A percentile compares a stretch with the other conserved stretches of the same genome.
These are phyloP conservation scores for Annulohypoxylon truncatum DNA, from an alignment of 2,329 filamentous ascomycete genomes.

Conservation along the genomic window DNA sequence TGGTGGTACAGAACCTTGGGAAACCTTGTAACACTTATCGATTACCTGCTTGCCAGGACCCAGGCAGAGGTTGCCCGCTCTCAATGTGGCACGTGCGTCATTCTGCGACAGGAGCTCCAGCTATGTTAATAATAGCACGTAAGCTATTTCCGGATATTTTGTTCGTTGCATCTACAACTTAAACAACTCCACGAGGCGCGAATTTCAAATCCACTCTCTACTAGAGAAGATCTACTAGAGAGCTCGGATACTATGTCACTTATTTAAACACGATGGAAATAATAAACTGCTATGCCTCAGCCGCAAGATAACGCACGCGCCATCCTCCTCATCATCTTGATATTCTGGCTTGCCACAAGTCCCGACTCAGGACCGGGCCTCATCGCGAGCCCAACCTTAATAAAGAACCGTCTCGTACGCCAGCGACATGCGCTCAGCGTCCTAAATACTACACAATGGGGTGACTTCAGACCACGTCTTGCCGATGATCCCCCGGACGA, in stretches of 20 bases:
- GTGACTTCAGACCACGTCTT: slow-evolving; percentile 65
- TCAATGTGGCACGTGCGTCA: neutral
- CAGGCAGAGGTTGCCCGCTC: neutral
- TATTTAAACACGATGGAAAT: slow-evolving; percentile 45
- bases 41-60: neutral
- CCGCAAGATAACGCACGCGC: slow-evolving; percentile 59
- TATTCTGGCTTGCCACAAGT: slow-evolving; percentile 59
- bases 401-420: slow-evolving; percentile 60
- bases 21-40: neutral
- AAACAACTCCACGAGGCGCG: neutral
- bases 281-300: slow-evolving; percentile 58
- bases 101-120: neutral
- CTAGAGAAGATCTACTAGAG: slow-evolving; percentile 1
- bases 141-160: slow-evolving; percentile 3
- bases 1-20: neutral
- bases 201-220: slow-evolving; percentile 8
- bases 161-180: neutral
- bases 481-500: slow-evolving; percentile 44
- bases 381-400: slow-evolving; percentile 56
- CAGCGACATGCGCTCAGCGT: slow-evolving; percentile 64
- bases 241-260: slow-evolving; percentile 22
- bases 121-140: slow-evolving; percentile 2
- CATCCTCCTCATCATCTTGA: slow-evolving; percentile 57
- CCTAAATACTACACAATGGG: slow-evolving; percentile 68
- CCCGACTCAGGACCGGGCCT: slow-evolving; percentile 57